Evolutionary conservation across 2,329 filamentous ascomycete species (phyloP).

Genomic region (Fusarium oxysporum): DNA sequence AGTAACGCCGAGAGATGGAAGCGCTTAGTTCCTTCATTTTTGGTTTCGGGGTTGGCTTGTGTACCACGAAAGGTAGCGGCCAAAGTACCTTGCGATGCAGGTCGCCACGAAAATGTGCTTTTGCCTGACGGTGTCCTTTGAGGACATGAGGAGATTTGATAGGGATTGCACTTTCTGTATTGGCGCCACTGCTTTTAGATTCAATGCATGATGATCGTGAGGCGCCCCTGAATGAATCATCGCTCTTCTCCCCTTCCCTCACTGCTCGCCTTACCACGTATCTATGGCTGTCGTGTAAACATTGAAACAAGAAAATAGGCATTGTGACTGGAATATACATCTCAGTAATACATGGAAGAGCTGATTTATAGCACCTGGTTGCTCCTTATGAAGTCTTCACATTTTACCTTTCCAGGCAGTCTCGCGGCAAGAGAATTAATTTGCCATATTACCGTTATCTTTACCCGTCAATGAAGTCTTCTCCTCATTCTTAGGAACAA

Average conservation of each 20-base stretch:
- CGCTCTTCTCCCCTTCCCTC: fast-evolving
- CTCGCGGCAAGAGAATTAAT: no score
- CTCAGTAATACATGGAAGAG: fast-evolving
- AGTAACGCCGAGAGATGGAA: neutral
- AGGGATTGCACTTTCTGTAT: fast-evolving
- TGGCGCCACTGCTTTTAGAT: fast-evolving
- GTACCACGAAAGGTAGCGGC: neutral
- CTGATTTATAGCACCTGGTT: neutral
- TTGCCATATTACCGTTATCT: no score
- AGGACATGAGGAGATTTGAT: neutral
- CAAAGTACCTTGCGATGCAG: neutral
- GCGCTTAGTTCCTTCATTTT: neutral
- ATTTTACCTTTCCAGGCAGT: neutral
- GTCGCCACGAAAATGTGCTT: neutral
- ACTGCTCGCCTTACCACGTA: no score
- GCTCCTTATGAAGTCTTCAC: neutral
- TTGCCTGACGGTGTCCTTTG: no score
- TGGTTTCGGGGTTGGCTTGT: neutral
- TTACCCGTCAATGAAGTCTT: fast-evolving
- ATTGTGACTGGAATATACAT: fast-evolving
- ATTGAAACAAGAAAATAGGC: fast-evolving
- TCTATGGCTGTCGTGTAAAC: no score
- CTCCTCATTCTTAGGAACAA: fast-evolving
- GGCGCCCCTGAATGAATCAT: neutral
- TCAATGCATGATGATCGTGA: neutral